Evolutionary conservation across 2,329 filamentous ascomycete genomes (phyloP), one percentile per base, ranked within the genome.

Genomic region (Camillea tinctor): DNA sequence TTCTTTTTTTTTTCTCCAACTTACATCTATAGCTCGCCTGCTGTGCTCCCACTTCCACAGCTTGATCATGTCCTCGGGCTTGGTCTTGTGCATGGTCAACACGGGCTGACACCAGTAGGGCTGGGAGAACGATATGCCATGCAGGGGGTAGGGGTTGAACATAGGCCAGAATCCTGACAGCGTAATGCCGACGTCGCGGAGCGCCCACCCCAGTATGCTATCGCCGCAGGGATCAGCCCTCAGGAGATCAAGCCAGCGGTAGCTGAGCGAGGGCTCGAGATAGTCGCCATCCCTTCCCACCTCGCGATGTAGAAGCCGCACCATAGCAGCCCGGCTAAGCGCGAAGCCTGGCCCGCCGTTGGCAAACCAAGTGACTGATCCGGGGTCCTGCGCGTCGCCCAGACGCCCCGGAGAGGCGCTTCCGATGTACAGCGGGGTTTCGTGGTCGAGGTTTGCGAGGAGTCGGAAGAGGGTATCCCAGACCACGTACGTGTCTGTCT

Each of bases 221-320:
- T 84, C 82, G 5, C 82, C 82, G 54, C 81, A 83, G 68, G 80
- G 84, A 60, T 86, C 82, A 13, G 75, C 65, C 26, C 72, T 72
- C 21, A 81, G 72, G 40, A 76, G 62, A 5, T 75, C 71, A 52
- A 79, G 71, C 73, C 77, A 81, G 60, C 72, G 74, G 57, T 76
- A 68, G 36, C 69, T 74, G 48, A 75, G 61, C n/a, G 76, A 69
- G 1, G 73, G 69, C 6, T 80, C 77, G 8, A 71, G 63, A 54
- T 76, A 80, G 55, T 79, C 72, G 1, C 77, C 75, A 53, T 69
- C 64, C 4, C 65, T 50, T 1, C 69, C 71, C 4, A 64, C 66
- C 61, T 73, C 67, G 50, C 75, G 73, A 23, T 67, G 60, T 23
- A 76, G 73, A 62, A 77, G 74, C 61, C 68, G 77, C 68, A 79